Conservation (phyloP, 2,329 filamentous ascomycete genomes). For the Pseudogymnoascus sp. region DNA sequence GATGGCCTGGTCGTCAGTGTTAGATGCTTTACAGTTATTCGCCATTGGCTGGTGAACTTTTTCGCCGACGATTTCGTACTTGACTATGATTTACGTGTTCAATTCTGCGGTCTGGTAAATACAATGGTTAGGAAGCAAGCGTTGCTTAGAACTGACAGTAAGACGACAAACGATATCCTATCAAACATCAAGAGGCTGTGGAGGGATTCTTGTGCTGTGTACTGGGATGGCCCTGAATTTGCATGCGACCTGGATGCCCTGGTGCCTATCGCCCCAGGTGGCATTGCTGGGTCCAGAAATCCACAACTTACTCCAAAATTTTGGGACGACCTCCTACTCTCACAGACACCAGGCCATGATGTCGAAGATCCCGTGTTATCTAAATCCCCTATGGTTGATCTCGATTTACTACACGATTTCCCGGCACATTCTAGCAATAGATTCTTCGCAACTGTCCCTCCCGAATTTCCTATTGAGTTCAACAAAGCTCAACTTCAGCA, state of each 20-base stretch:
- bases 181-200: conserved; percentile 95
- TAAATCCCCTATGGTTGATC: background rate
- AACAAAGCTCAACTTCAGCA: background rate
- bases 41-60: conserved; percentile 98
- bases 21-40: conserved; percentile 85
- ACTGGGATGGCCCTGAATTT: conserved; percentile 72
- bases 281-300: conserved; percentile 55
- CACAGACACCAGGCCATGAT: background rate
- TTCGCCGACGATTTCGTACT: conserved; percentile 89
- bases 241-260: conserved; percentile 53
- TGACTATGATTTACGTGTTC: conserved; percentile 62
- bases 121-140: conserved; percentile 16
- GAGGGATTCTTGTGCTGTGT: conserved; percentile 80
- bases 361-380: background rate
- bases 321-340: conserved; percentile 34
- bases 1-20: conserved; percentile 95
- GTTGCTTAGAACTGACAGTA: conserved; percentile 9
- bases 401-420: background rate
- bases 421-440: background rate
- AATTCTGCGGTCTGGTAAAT: conserved; percentile 78
- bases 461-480: background rate
- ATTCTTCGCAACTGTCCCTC: background rate
- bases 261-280: conserved; percentile 65
- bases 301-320: conserved; percentile 46
- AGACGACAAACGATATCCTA: conserved; percentile 33